These are phyloP conservation scores for Sporothrix euskadiensis DNA, from an alignment of 2,329 filamentous ascomycete species.

Conservation along the genomic window DNA sequence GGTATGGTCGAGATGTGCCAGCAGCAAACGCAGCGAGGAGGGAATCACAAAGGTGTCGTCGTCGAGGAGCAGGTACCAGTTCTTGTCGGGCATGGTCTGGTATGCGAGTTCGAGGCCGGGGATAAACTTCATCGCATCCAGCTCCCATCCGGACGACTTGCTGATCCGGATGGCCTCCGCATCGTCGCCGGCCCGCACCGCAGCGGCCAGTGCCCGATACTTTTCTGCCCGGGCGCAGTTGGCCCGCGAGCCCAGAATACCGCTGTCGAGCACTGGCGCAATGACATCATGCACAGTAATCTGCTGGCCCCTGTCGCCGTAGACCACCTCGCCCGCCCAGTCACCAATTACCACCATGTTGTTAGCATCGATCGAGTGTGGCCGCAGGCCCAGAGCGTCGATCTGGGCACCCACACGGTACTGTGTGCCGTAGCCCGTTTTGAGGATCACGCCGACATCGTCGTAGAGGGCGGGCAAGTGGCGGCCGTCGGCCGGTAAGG, in stretches of 20 bases:
- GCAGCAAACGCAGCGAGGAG: conserved; percentile 50
- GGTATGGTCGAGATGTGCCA: conserved; percentile 51
- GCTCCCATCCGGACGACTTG: conserved; percentile 49
- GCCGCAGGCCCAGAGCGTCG: conserved; percentile 45
- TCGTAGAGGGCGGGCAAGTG: conserved; percentile 46
- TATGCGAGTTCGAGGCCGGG: conserved; percentile 56
- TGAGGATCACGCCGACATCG: conserved; percentile 55
- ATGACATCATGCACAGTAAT: conserved; percentile 47
- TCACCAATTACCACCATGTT: conserved; percentile 54
- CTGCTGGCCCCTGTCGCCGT: conserved; percentile 34
- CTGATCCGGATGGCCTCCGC: conserved; percentile 43
- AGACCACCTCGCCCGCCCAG: conserved; percentile 43
- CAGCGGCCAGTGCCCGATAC: conserved; percentile 44
- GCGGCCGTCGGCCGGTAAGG: conserved; percentile 32
- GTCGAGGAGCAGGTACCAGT: conserved; percentile 60
- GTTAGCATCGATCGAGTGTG: conserved; percentile 43
- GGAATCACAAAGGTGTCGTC: conserved; percentile 59
- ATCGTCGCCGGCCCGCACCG: conserved; percentile 44
- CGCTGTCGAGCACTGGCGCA: conserved; percentile 36
- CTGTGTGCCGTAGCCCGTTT: conserved; percentile 58
- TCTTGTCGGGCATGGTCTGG: conserved; percentile 53
- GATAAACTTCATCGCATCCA: conserved; percentile 57
- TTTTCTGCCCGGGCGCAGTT: conserved; percentile 43
- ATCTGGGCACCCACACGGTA: conserved; percentile 51
- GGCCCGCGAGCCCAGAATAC: conserved; percentile 40